phyloP scores from a whole-genome alignment of 2,329 filamentous ascomycete species.

The Seiridium cupressi region DNA sequence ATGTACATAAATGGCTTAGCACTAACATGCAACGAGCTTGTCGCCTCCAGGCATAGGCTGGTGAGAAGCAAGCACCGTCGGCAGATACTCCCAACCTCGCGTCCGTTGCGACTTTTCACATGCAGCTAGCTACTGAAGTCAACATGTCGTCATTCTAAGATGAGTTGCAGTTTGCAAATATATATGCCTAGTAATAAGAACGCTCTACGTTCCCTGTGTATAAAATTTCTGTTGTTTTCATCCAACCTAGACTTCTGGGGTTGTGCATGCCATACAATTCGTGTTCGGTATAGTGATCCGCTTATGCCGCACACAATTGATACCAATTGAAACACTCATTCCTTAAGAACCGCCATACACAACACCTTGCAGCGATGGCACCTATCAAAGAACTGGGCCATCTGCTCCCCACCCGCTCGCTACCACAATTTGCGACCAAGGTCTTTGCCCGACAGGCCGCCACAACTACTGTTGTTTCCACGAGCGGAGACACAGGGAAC shows the following conservation, averaged over 20 bases:
- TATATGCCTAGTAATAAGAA: neutral
- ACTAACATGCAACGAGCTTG: neutral
- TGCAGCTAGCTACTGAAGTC: neutral
- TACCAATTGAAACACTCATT: neutral
- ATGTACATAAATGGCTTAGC: neutral
- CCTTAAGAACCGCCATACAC: neutral
- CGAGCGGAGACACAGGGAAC: constrained; percentile 14
- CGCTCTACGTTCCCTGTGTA: neutral
- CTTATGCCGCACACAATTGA: neutral
- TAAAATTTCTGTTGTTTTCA: neutral
- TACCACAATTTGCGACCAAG: neutral
- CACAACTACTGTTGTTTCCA: constrained; percentile 23
- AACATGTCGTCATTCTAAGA: neutral
- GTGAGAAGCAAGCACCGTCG: neutral
- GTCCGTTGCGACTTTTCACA: neutral
- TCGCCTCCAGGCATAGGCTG: neutral
- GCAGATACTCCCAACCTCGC: neutral
- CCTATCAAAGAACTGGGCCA: neutral
- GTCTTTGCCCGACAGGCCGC: constrained; percentile 19
- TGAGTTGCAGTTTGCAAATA: neutral
- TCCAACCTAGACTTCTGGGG: neutral
- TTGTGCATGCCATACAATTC: neutral
- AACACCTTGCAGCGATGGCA: neutral
- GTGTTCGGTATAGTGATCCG: neutral
- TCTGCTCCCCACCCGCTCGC: neutral